Evolutionary conservation across 2,329 filamentous ascomycete species (phyloP).

Genomic region (Alternaria arborescens): DNA sequence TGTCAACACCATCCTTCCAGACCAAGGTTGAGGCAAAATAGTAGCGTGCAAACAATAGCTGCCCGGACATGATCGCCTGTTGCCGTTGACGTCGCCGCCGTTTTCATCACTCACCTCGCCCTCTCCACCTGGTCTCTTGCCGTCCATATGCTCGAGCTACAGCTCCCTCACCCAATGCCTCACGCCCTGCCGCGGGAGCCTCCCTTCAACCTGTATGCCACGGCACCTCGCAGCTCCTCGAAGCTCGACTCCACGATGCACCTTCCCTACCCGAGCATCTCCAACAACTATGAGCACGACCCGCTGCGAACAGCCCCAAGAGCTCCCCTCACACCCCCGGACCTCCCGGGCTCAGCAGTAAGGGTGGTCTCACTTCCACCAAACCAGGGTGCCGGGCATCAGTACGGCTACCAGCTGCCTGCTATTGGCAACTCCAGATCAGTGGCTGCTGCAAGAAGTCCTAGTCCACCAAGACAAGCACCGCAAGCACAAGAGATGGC

Average conservation of each 20-base stretch:
- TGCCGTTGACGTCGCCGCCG: conserved; percentile 24
- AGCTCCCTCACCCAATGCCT: conserved; percentile 52
- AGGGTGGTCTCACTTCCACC: conserved; percentile 43
- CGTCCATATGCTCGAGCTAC: conserved; percentile 53
- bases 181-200: conserved; percentile 49
- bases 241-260: conserved; percentile 47
- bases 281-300: conserved; percentile 35
- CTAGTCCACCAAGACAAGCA: conserved; percentile 27
- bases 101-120: conserved; percentile 18
- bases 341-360: conserved; percentile 43
- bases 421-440: conserved; percentile 48
- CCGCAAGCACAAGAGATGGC: conserved; percentile 33
- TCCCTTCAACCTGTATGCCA: conserved; percentile 45
- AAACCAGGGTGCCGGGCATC: conserved; percentile 37
- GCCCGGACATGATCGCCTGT: conserved; percentile 22
- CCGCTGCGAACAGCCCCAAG: conserved; percentile 30
- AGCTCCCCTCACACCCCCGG: conserved; percentile 46
- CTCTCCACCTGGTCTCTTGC: conserved; percentile 10
- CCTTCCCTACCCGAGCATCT: conserved; percentile 41
- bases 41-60: conserved; percentile 28
- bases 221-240: conserved; percentile 29
- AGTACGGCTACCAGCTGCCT: conserved; percentile 47
- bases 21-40: conserved; percentile 21
- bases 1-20: conserved; percentile 44
- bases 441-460: conserved; percentile 36